Base-by-base conservation (phyloP, 1,284 basidiomycete genomes). In the Gomphus bonarii region DNA sequence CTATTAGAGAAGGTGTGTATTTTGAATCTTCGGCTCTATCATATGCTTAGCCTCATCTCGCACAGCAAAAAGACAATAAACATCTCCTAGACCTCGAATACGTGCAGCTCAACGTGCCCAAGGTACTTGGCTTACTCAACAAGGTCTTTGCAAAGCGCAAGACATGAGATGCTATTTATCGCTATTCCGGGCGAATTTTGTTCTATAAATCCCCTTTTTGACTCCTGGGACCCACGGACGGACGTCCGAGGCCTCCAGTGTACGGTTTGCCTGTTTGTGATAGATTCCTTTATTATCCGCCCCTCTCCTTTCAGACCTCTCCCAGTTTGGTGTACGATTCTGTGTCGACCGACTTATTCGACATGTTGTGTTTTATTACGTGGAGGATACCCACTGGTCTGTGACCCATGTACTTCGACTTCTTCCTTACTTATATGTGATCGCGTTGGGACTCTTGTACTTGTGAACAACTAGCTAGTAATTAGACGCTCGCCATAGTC, bases 51-150 rank as follows among this genome's bases (percentile, higher is more conserved):
- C 47, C 40, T 54, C 65, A 54, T 64, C 55, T 62, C 22, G 64
- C 51, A 67, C 69, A 97, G 91, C 95, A 98, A 88, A 97, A 97
- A 75, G 95, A 99, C 72, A 95, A 95, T 72, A 93, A 97, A 65
- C 91, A 95, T 65, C 76, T 94, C 50, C 75, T 99, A 60, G 95
- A 98, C 73, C 77, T 99, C 59, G 94, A 98, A 73, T 98, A 99
- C 68, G 95, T 99, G 56, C 94, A 97, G 71, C 75, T 99, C 62
- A 95, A 97, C 69, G 95, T 99, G 20, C 88, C 91, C 2, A 97
- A 97, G 70, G 93, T 98, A 42, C 77, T 99, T 35, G 86, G 83
- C 36, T 78, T 97, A 60, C 76, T 95, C 67, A 94, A 91, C 79
- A 94, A 94, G 75, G 88, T 94, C 63, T 88, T 92, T 66, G 85